phyloP scores from a whole-genome alignment of 2,329 filamentous ascomycete species.

The Venturiaceae sp. region DNA sequence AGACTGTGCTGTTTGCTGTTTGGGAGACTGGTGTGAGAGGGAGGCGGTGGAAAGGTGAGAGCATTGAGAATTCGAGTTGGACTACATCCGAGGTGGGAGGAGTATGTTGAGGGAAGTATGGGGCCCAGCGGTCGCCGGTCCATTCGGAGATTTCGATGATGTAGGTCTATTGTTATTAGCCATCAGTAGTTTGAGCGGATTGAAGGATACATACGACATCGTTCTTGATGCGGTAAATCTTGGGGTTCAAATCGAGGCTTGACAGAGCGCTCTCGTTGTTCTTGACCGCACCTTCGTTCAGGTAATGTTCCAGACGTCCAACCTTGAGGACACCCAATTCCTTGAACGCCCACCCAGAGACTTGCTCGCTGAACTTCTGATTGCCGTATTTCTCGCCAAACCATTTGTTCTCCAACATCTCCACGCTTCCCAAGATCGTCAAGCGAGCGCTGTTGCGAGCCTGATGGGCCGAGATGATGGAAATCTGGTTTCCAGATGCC shows the following conservation, averaged over 20 bases:
- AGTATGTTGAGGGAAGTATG: no score
- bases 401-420: constrained; percentile 83
- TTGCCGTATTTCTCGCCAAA: constrained; percentile 74
- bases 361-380: constrained; percentile 70
- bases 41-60: constrained; percentile 92
- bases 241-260: constrained; percentile 54
- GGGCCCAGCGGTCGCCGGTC: constrained; percentile 59
- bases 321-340: constrained; percentile 85
- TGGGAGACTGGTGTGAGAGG: constrained; percentile 47
- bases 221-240: constrained; percentile 92
- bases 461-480: constrained; percentile 77
- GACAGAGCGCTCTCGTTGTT: constrained; percentile 31
- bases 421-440: constrained; percentile 73
- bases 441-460: constrained; percentile 89
- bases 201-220: constrained; percentile 66
- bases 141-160: constrained; percentile 86
- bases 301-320: constrained; percentile 70
- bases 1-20: constrained; percentile 62
- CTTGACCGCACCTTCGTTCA: constrained; percentile 38
- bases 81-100: constrained; percentile 61
- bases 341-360: constrained; percentile 95
- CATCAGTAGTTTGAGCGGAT: neutral
- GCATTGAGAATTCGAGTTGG: constrained; percentile 97
- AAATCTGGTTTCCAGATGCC: constrained; percentile 73
- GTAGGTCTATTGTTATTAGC: constrained; percentile 54